phyloP scores from a whole-genome alignment of 768 basidiomycete genomes.

The Steccherinum ochraceum region DNA sequence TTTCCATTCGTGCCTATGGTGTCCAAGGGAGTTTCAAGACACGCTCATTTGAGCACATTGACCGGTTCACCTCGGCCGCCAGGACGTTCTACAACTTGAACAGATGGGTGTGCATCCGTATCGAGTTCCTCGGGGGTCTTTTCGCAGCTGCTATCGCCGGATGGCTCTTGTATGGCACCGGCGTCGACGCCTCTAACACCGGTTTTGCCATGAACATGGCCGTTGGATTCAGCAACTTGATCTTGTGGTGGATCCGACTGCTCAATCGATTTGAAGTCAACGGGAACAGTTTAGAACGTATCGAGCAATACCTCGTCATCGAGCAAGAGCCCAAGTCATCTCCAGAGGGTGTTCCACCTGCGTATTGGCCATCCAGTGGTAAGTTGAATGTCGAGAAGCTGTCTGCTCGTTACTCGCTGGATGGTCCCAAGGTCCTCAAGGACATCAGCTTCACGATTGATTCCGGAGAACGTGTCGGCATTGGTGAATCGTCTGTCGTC shows the following conservation, averaged over 20 bases:
- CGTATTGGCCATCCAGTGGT: slow-evolving; percentile 59
- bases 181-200: slow-evolving; percentile 35
- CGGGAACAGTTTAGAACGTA: slow-evolving; percentile 41
- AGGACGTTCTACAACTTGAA: slow-evolving; percentile 44
- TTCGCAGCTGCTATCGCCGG: slow-evolving; percentile 45
- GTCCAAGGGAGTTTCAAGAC: slow-evolving; percentile 37
- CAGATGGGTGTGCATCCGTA: slow-evolving; percentile 42
- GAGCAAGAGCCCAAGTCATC: slow-evolving; percentile 45
- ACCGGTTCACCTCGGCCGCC: slow-evolving; percentile 38
- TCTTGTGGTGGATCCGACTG: slow-evolving; percentile 43
- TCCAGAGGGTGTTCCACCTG: slow-evolving; percentile 41
- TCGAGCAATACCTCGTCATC: slow-evolving; percentile 49
- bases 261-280: slow-evolving; percentile 40
- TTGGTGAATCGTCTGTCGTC: slow-evolving; percentile 28
- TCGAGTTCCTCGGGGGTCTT: slow-evolving; percentile 51
- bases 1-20: slow-evolving; percentile 50
- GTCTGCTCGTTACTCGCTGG: slow-evolving; percentile 43
- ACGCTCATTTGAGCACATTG: slow-evolving; percentile 39
- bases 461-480: slow-evolving; percentile 52
- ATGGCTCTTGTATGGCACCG: slow-evolving; percentile 40
- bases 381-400: slow-evolving; percentile 45
- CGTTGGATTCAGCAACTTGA: slow-evolving; percentile 49
- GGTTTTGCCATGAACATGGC: slow-evolving; percentile 38
- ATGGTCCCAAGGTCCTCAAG: slow-evolving; percentile 52
- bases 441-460: slow-evolving; percentile 44